A percentile compares a stretch with the other conserved stretches of the same genome.
Evolutionary conservation across 169 alveolate species (phyloP).

Genomic region (Plasmodium ovale): DNA sequence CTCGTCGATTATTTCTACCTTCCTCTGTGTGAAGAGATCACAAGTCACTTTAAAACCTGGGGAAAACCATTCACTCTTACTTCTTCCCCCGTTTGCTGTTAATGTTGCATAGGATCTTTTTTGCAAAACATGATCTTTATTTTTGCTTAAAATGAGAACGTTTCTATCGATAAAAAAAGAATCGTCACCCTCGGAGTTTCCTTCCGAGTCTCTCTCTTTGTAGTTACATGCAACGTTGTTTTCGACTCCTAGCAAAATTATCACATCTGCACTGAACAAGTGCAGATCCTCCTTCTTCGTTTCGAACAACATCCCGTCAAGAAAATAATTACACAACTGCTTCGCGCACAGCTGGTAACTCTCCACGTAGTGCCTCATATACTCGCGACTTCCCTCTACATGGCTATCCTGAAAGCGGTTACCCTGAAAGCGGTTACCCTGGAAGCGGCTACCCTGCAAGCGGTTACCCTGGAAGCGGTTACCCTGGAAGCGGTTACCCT

Average conservation of each 20-base stretch:
- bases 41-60: conserved; percentile 18
- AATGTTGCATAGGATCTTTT: conserved; percentile 38
- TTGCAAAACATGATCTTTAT: conserved; percentile 7
- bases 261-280: conserved; percentile 19
- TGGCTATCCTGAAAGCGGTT: too few species aligned
- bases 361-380: background rate
- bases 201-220: background rate
- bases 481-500: too few species aligned
- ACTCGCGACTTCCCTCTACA: background rate
- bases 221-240: conserved; percentile 5
- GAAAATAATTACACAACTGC: conserved; percentile 27
- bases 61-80: background rate
- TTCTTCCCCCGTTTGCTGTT: background rate
- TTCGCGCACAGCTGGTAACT: conserved; percentile 2
- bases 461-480: too few species aligned
- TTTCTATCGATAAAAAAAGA: conserved; percentile 25
- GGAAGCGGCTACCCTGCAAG: too few species aligned
- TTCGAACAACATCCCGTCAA: conserved; percentile 14
- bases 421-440: too few species aligned
- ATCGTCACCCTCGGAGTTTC: background rate
- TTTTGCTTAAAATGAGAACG: conserved; percentile 16
- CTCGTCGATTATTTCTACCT: conserved; percentile 12
- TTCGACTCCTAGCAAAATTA: conserved; percentile 21
- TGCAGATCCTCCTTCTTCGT: conserved; percentile 35
- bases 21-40: conserved; percentile 4